Percentiles rank a stretch among this genome's conserved stretches.
Conservation (phyloP, 1,284 basidiomycete genomes). For the Naganishia sp. region DNA sequence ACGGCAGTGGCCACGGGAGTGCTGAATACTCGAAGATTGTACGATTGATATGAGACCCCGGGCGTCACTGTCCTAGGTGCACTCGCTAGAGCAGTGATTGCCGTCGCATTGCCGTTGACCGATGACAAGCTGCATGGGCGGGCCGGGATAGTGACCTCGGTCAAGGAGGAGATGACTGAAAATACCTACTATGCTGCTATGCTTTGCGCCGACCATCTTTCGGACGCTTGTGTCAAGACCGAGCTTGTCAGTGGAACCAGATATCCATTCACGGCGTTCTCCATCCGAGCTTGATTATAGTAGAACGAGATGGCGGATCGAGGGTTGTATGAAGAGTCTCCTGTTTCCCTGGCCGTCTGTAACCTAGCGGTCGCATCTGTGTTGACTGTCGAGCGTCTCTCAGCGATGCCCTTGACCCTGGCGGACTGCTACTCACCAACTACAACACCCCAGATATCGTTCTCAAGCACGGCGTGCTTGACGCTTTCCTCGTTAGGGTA, state of each 20-base stretch:
- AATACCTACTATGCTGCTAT: conserved; percentile 42
- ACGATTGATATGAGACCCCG: conserved; percentile 59
- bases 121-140: conserved; percentile 37
- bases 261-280: conserved; percentile 50
- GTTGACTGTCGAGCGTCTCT: conserved; percentile 34
- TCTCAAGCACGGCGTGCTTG: conserved; percentile 16
- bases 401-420: background rate
- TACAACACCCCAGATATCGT: conserved; percentile 29
- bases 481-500: conserved; percentile 24
- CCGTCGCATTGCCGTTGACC: conserved; percentile 54
- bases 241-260: conserved; percentile 45
- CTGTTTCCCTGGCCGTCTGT: conserved; percentile 40
- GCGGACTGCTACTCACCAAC: conserved; percentile 16
- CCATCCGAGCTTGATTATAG: conserved; percentile 53
- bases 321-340: conserved; percentile 43
- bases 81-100: conserved; percentile 55
- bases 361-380: conserved; percentile 41
- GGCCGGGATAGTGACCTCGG: background rate
- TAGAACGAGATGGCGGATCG: conserved; percentile 42
- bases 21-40: conserved; percentile 68
- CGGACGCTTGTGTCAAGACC: conserved; percentile 40
- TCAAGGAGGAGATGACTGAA: background rate
- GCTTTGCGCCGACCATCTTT: conserved; percentile 39
- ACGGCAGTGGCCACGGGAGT: conserved; percentile 70
- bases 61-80: conserved; percentile 64